A percentile compares a stretch with the other conserved stretches of the same genome.
Evolutionary conservation across 306 rosid species (phyloP).

Genomic region (Argentina anserina): DNA sequence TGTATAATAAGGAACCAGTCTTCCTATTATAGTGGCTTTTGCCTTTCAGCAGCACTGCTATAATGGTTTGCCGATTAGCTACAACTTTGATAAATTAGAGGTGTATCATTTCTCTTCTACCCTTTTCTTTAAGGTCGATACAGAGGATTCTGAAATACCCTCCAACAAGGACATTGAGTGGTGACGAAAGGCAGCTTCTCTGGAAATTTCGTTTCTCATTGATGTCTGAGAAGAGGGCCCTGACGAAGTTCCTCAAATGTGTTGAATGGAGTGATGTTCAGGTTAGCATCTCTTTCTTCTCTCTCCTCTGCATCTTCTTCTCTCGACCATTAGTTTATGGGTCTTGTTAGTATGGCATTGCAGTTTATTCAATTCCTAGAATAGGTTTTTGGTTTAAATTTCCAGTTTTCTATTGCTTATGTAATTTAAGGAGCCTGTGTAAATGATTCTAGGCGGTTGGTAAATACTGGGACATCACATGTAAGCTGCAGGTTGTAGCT

Average conservation of each 20-base stretch:
- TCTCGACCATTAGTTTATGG: constrained; percentile 4
- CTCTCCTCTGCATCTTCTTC: background rate
- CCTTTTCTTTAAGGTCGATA: constrained; percentile 58
- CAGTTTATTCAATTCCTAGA: background rate
- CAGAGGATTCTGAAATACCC: constrained; percentile 90
- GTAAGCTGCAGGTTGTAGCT: constrained; percentile 6
- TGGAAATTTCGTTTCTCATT: constrained; percentile 99
- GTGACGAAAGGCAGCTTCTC: constrained; percentile 94
- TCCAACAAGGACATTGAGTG: constrained; percentile 92
- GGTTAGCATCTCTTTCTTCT: constrained; percentile 39
- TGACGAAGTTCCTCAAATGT: constrained; percentile 91
- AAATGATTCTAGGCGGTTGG: background rate
- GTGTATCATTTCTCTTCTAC: constrained; percentile 21
- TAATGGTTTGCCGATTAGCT: background rate
- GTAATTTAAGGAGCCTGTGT: background rate
- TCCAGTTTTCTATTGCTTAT: background rate
- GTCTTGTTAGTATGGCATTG: background rate
- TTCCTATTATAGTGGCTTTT: background rate
- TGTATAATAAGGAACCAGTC: background rate
- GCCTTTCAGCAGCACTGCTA: background rate
- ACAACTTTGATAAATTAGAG: background rate
- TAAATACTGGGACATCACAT: background rate
- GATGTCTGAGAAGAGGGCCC: constrained; percentile 99
- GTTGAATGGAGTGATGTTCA: constrained; percentile 99
- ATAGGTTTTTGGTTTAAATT: background rate